Conservation (phyloP, 768 basidiomycete species). For the Leccinellum luteum region DNA sequence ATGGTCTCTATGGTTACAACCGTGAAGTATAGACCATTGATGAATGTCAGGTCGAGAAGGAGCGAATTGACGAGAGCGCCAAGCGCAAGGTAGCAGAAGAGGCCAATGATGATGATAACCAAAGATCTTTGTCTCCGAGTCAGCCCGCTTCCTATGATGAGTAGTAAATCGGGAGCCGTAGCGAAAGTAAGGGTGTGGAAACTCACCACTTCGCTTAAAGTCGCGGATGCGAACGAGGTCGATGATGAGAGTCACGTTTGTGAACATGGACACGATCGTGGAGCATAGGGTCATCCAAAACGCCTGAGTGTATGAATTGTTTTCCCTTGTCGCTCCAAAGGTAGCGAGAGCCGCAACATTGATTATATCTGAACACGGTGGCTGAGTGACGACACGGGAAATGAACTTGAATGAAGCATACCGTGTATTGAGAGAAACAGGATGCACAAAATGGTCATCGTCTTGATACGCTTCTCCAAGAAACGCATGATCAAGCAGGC, state of each 20-base stretch:
- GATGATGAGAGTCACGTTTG: conserved; percentile 63
- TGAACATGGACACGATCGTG: conserved; percentile 60
- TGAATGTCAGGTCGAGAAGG: conserved; percentile 53
- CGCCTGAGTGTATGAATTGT: conserved; percentile 65
- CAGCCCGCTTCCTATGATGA: conserved; percentile 63
- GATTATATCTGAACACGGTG: conserved; percentile 52
- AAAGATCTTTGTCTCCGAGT: conserved; percentile 78
- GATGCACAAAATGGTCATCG: conserved; percentile 64
- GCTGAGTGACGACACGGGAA: background rate
- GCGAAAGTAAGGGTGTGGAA: background rate
- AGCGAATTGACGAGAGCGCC: conserved; percentile 62
- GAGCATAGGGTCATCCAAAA: conserved; percentile 82
- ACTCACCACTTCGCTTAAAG: conserved; percentile 61
- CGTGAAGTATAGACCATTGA: conserved; percentile 77
- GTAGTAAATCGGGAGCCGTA: background rate
- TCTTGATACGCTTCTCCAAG: conserved; percentile 61
- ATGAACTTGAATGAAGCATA: conserved; percentile 34
- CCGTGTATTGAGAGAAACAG: conserved; percentile 68
- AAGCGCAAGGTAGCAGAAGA: conserved; percentile 71
- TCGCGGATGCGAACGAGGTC: conserved; percentile 60
- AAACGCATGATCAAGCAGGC: conserved; percentile 66
- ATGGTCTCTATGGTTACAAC: conserved; percentile 71
- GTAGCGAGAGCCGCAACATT: conserved; percentile 56
- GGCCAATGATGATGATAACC: conserved; percentile 72
- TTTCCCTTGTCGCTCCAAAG: conserved; percentile 65